These are phyloP conservation scores for Chrysoporthe austroafricana DNA, from an alignment of 2,329 filamentous ascomycete species.

Conservation along the genomic window DNA sequence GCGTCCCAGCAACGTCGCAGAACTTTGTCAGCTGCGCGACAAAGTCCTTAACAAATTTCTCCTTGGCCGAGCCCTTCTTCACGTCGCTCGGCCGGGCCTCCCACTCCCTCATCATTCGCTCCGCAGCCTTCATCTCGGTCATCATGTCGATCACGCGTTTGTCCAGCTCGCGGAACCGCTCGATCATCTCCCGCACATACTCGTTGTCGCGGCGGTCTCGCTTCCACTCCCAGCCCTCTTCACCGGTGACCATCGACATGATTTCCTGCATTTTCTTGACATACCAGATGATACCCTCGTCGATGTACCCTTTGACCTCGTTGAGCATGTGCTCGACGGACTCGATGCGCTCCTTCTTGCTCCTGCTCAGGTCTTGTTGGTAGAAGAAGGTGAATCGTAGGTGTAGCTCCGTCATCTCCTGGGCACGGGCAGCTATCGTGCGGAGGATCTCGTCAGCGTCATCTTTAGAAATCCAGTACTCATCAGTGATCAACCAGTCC, in stretches of 20 bases:
- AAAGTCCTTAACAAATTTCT: neutral
- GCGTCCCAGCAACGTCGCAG: neutral
- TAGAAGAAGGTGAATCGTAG: neutral
- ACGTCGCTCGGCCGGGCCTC: neutral
- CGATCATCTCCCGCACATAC: neutral
- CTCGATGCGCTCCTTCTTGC: neutral
- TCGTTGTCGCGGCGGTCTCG: neutral
- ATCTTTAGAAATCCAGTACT: neutral
- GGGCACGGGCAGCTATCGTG: neutral
- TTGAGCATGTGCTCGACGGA: neutral
- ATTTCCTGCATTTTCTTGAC: neutral
- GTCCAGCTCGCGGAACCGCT: neutral
- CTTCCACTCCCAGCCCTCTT: neutral
- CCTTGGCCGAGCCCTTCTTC: neutral
- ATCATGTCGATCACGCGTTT: neutral
- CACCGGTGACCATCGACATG: neutral
- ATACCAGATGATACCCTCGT: neutral
- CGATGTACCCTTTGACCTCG: neutral
- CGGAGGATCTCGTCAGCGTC: neutral
- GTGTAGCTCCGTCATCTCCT: neutral
- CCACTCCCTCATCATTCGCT: neutral
- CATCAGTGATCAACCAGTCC: neutral
- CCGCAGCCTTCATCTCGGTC: neutral
- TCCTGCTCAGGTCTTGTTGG: neutral
- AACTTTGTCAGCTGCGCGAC: neutral